These are phyloP conservation scores for Cercospora sp. DNA, from an alignment of 2,329 filamentous ascomycete genomes.

Conservation along the genomic window DNA sequence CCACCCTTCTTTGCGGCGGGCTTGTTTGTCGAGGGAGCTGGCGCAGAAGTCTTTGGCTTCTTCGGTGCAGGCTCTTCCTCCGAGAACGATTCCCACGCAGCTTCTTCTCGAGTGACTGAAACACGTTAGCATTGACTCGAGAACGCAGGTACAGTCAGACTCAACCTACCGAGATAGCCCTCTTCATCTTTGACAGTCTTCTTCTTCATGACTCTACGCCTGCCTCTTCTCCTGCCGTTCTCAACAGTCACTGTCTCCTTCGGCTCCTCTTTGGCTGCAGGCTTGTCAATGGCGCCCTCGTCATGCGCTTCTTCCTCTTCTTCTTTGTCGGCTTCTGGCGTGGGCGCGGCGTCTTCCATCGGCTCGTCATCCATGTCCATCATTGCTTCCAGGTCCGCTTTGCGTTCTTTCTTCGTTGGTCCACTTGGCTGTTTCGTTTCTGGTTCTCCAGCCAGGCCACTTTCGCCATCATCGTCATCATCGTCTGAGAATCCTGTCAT, in stretches of 20 bases:
- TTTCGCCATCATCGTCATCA: conserved; percentile 50
- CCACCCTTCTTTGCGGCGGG: conserved; percentile 51
- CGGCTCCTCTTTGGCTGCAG: conserved; percentile 41
- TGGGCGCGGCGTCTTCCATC: conserved; percentile 29
- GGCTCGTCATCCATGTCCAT: conserved; percentile 63
- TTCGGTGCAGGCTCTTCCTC: conserved; percentile 73
- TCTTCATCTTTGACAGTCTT: conserved; percentile 83
- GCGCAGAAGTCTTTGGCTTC: conserved; percentile 53
- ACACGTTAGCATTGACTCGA: conserved; percentile 20
- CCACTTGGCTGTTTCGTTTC: conserved; percentile 29
- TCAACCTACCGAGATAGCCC: conserved; percentile 72
- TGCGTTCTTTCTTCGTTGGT: conserved; percentile 59
- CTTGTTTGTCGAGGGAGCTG: conserved; percentile 49
- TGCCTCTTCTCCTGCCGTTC: conserved; percentile 71
- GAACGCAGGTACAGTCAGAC: conserved; percentile 29
- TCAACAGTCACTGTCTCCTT: conserved; percentile 53
- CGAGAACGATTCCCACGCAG: conserved; percentile 87
- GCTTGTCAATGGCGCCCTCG: conserved; percentile 60
- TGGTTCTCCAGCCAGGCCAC: conserved; percentile 22
- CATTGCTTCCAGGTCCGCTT: conserved; percentile 69
- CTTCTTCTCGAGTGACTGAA: conserved; percentile 80
- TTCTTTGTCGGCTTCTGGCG: conserved; percentile 22
- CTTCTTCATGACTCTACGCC: conserved; percentile 81
- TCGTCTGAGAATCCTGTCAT: conserved; percentile 49
- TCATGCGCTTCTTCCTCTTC: conserved; percentile 41